phyloP scores from a whole-genome alignment of 768 basidiomycete species.

The Tremella yokohamensis region DNA sequence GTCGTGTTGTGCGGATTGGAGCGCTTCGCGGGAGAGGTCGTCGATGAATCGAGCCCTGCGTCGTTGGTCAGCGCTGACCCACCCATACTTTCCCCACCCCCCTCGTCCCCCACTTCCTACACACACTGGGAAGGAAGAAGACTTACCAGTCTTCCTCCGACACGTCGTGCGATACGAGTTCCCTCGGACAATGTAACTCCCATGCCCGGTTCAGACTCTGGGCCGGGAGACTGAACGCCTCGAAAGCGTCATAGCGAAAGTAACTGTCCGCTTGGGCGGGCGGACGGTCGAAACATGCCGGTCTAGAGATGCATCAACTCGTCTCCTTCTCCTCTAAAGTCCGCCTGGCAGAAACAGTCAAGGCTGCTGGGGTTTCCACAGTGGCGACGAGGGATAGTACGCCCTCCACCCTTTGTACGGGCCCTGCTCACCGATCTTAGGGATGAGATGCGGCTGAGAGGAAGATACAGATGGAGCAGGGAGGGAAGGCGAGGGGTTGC shows the following conservation, averaged over 20 bases:
- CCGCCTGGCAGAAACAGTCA: neutral
- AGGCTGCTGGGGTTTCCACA: neutral
- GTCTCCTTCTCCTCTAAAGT: neutral
- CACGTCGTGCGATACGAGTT: conserved; percentile 41
- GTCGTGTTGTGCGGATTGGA: conserved; percentile 22
- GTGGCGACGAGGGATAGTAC: conserved; percentile 3
- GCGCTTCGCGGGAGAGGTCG: conserved; percentile 35
- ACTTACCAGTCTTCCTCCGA: conserved; percentile 41
- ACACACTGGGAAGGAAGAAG: neutral
- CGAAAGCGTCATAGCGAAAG: conserved; percentile 40
- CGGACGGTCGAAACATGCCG: conserved; percentile 39
- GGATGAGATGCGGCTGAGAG: neutral
- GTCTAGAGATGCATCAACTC: conserved; percentile 21
- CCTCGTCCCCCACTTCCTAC: no score
- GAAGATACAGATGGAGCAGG: no score
- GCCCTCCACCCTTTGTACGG: conserved; percentile 15
- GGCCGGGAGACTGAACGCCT: conserved; percentile 36
- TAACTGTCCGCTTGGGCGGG: conserved; percentile 34
- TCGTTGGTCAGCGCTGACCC: neutral
- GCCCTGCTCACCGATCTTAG: conserved; percentile 11
- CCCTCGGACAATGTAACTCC: conserved; percentile 37
- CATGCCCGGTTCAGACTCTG: conserved; percentile 32
- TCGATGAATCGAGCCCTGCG: conserved; percentile 37
- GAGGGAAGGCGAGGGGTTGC: no score
- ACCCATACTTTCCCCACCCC: neutral